A percentile compares a stretch with the other conserved stretches of the same genome.
Conservation (phyloP, 2,329 filamentous ascomycete genomes). For the Hypoxylon sp. region DNA sequence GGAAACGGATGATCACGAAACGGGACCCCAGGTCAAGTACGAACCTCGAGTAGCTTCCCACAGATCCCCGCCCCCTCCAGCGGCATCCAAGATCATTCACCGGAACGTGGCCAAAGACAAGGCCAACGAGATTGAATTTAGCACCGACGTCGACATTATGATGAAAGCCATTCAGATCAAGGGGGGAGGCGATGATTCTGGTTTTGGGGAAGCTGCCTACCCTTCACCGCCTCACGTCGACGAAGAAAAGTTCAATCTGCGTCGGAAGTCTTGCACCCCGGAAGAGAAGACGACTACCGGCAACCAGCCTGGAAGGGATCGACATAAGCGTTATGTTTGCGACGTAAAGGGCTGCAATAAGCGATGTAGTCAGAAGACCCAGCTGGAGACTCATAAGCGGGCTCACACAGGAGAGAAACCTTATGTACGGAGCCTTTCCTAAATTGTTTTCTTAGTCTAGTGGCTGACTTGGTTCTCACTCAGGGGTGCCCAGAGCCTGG, state of each 20-base stretch:
- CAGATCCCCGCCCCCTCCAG: slow-evolving; percentile 27
- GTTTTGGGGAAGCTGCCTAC: slow-evolving; percentile 49
- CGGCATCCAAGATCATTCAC: slow-evolving; percentile 55
- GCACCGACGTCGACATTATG: slow-evolving; percentile 86
- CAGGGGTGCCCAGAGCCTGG: slow-evolving; percentile 41
- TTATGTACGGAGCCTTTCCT: slow-evolving; percentile 71
- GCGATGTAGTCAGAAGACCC: slow-evolving; percentile 90
- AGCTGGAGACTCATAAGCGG: slow-evolving; percentile 88
- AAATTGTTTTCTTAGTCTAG: not conserved
- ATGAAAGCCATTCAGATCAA: slow-evolving; percentile 90
- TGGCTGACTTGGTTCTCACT: slow-evolving; percentile 1
- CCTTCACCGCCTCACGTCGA: slow-evolving; percentile 49
- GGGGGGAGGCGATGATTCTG: slow-evolving; percentile 48
- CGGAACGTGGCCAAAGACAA: slow-evolving; percentile 61
- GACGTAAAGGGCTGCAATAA: slow-evolving; percentile 79
- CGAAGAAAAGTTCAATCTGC: slow-evolving; percentile 37
- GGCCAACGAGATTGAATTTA: slow-evolving; percentile 70
- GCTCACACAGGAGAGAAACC: slow-evolving; percentile 92
- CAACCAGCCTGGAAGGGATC: slow-evolving; percentile 35
- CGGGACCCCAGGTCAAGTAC: slow-evolving; percentile 53
- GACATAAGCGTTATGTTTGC: slow-evolving; percentile 77
- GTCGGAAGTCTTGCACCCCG: slow-evolving; percentile 39
- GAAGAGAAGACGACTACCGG: slow-evolving; percentile 19
- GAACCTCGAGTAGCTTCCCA: slow-evolving; percentile 43
- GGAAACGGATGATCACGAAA: slow-evolving; percentile 38